These are phyloP conservation scores for Hapsidospora chrysogenum DNA, from an alignment of 495 filamentous ascomycete genomes.

Conservation along the genomic window DNA sequence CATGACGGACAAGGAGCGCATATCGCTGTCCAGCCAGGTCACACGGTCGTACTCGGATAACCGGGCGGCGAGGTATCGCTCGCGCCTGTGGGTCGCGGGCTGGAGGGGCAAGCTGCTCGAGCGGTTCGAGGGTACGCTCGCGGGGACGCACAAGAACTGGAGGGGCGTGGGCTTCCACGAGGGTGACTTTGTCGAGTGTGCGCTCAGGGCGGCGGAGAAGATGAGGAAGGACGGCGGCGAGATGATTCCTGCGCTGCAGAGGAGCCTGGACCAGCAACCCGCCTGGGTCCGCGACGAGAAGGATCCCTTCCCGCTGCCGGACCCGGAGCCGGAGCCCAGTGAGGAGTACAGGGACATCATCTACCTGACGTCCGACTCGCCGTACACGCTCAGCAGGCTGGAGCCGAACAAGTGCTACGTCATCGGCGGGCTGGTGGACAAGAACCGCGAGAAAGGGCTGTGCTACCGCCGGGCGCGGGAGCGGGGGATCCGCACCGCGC, in stretches of 20 bases:
- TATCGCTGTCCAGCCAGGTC: constrained; percentile 66
- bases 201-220: constrained; percentile 36
- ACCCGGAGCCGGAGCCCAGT: constrained; percentile 14
- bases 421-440: constrained; percentile 86
- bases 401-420: constrained; percentile 81
- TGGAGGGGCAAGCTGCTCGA: constrained; percentile 61
- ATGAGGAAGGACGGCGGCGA: constrained; percentile 39
- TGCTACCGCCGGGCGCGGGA: constrained; percentile 72
- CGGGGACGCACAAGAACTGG: constrained; percentile 57
- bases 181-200: constrained; percentile 51
- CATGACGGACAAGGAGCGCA: constrained; percentile 71
- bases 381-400: constrained; percentile 59
- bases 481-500: constrained; percentile 67
- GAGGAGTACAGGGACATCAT: constrained; percentile 37
- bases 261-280: constrained; percentile 20
- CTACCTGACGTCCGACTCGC: constrained; percentile 78
- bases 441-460: constrained; percentile 84
- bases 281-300: constrained; percentile 5
- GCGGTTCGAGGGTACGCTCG: constrained; percentile 59
- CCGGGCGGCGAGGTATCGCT: constrained; percentile 40
- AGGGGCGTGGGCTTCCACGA: constrained; percentile 53
- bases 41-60: constrained; percentile 84
- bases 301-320: constrained; percentile 4
- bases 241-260: constrained; percentile 35
- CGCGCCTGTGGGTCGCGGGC: constrained; percentile 56